phyloP scores from a whole-genome alignment of 331 rosid species.

The Erythrophleum ivorense region DNA sequence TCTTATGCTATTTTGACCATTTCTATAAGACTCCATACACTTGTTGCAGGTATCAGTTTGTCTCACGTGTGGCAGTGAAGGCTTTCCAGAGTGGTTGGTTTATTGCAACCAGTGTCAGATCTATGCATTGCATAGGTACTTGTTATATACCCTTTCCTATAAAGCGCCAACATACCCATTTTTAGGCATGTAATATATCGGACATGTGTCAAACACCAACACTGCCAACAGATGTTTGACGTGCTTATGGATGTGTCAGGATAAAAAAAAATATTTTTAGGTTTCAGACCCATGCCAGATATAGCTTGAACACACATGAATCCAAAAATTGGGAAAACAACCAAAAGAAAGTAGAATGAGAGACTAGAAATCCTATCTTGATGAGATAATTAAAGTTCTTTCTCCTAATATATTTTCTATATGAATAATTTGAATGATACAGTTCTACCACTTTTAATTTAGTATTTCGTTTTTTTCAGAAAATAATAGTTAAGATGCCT shows the following conservation, averaged over 20 bases:
- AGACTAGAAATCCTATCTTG: not conserved
- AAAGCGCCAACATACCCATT: not conserved
- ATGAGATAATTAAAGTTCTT: not conserved
- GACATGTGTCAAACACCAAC: not conserved
- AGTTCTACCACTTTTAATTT: not conserved
- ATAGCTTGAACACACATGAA: not conserved
- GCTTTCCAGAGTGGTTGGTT: conserved; percentile 50
- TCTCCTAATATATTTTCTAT: not conserved
- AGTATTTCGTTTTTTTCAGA: not conserved
- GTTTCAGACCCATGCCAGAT: not conserved
- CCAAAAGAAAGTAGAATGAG: not conserved
- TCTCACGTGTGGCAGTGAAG: conserved; percentile 57
- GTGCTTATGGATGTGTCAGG: not conserved
- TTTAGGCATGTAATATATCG: not conserved
- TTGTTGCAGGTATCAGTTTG: conserved; percentile 61
- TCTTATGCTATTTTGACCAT: not conserved
- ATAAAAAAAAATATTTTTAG: not conserved
- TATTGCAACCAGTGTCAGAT: conserved; percentile 54
- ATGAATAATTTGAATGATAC: not conserved
- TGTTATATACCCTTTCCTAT: conserved; percentile 11
- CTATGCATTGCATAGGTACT: conserved; percentile 65
- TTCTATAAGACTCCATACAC: conserved; percentile 6
- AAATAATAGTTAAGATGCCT: not conserved
- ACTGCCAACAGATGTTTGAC: not conserved
- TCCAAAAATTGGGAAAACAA: not conserved